Evolutionary conservation across 306 rosid genomes (phyloP).

Genomic region (Hippophae rhamnoides): DNA sequence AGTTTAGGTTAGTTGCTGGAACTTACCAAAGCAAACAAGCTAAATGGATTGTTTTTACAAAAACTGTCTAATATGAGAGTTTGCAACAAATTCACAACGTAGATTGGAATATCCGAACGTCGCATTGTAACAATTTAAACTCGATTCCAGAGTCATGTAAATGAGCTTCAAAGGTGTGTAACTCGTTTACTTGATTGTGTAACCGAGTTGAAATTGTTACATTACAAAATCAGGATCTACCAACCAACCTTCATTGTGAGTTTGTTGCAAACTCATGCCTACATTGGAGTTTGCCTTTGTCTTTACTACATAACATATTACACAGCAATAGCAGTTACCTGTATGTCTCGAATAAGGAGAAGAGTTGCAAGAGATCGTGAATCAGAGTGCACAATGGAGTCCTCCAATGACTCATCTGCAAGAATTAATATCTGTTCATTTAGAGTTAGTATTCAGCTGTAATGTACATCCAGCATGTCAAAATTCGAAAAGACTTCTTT

Average conservation of each 20-base stretch:
- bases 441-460: constrained; percentile 52
- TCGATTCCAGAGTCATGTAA: no score
- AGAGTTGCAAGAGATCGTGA: constrained; percentile 95
- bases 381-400: constrained; percentile 92
- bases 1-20: constrained; percentile 12
- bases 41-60: background rate
- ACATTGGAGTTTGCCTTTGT: no score
- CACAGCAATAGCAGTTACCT: constrained; percentile 38
- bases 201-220: no score
- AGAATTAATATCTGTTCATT: constrained; percentile 84
- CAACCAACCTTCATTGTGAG: no score
- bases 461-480: background rate
- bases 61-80: background rate
- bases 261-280: no score
- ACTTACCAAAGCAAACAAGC: background rate
- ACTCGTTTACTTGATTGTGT: no score
- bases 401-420: constrained; percentile 95
- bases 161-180: no score
- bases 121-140: no score
- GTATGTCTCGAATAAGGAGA: constrained; percentile 95
- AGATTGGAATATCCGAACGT: no score
- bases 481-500: background rate
- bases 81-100: no score
- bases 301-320: background rate
- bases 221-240: no score